Conservation (phyloP, 805 yeast genomes). For the Wickerhamomyces bisporus region DNA sequence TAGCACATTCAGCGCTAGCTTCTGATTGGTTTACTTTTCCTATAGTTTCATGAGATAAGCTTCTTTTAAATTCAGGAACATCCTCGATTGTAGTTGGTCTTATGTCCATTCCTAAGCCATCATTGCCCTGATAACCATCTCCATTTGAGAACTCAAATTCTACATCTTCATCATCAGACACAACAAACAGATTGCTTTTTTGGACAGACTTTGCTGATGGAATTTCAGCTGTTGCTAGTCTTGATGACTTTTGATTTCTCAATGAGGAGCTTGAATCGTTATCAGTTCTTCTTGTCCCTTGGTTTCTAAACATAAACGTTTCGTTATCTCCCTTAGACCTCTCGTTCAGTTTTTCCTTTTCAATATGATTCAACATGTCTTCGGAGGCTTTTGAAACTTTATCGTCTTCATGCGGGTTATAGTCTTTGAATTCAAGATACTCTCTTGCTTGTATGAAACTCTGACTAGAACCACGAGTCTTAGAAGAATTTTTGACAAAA, state of each 20-base stretch:
- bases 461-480: constrained; percentile 12
- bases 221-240: no score
- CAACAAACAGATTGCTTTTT: constrained; percentile 18
- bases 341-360: constrained; percentile 9
- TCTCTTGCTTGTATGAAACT: constrained; percentile 28
- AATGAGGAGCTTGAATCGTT: no score
- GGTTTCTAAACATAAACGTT: constrained; percentile 3
- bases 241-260: no score
- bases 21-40: neutral
- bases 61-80: constrained; percentile 18
- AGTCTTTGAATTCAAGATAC: constrained; percentile 26
- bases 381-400: neutral
- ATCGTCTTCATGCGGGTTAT: constrained; percentile 12
- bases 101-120: constrained; percentile 21
- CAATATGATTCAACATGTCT: constrained; percentile 9
- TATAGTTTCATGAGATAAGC: neutral
- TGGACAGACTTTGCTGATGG: no score
- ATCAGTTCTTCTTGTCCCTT: neutral
- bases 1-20: neutral
- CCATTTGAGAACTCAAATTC: constrained; percentile 16
- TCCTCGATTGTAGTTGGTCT: constrained; percentile 5
- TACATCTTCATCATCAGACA: constrained; percentile 10
- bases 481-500: constrained; percentile 29
- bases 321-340: constrained; percentile 3
- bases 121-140: constrained; percentile 9